Conservation (phyloP, 805 yeast genomes). For the Wickerhamomyces rabaulensis region DNA sequence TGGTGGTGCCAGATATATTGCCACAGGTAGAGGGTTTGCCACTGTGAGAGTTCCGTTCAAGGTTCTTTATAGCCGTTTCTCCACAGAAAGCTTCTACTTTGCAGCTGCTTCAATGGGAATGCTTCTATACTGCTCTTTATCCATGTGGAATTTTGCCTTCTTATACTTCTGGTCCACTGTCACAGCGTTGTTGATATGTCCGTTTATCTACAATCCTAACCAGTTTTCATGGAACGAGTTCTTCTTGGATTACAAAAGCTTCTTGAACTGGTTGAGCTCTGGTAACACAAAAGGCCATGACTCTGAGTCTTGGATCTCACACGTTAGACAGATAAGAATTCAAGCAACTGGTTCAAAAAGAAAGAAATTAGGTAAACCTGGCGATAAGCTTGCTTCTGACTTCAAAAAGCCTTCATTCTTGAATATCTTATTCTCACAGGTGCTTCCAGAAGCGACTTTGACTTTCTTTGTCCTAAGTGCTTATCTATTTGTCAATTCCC, state of each 20-base stretch:
- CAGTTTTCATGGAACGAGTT: conserved; percentile 62
- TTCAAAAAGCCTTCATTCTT: conserved; percentile 45
- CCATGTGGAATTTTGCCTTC: conserved; percentile 57
- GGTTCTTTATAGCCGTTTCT: conserved; percentile 62
- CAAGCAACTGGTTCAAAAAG: conserved; percentile 53
- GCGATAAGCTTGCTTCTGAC: conserved; percentile 37
- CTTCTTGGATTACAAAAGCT: conserved; percentile 52
- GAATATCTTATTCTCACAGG: conserved; percentile 36
- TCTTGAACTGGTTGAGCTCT: conserved; percentile 36
- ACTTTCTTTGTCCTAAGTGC: conserved; percentile 37
- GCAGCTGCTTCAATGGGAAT: conserved; percentile 49
- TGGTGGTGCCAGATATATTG: conserved; percentile 80
- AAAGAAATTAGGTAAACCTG: conserved; percentile 31
- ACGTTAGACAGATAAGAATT: conserved; percentile 45
- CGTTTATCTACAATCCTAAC: conserved; percentile 61
- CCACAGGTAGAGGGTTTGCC: conserved; percentile 82
- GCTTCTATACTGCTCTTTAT: conserved; percentile 50
- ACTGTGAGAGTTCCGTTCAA: conserved; percentile 65
- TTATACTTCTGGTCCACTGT: conserved; percentile 62
- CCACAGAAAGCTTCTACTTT: conserved; percentile 61
- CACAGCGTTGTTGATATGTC: conserved; percentile 49
- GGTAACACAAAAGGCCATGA: conserved; percentile 40
- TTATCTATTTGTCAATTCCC: conserved; percentile 49
- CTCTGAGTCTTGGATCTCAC: conserved; percentile 39
- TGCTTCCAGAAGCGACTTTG: conserved; percentile 33